Evolutionary conservation across 805 yeast species (phyloP).

Genomic region (Metschnikowia arizonensis): DNA sequence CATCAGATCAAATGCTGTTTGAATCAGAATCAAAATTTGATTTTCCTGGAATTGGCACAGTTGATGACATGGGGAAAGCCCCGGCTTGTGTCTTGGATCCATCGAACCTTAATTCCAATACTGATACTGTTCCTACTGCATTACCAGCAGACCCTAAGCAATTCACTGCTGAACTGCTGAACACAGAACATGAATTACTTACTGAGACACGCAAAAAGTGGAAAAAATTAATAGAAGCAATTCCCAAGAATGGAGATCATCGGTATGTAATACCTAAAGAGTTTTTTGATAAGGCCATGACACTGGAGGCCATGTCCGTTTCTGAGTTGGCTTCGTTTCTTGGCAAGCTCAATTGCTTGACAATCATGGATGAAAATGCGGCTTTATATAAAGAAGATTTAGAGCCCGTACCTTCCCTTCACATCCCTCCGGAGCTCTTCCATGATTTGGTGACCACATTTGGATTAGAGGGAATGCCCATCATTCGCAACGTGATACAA

Average conservation of each 20-base stretch:
- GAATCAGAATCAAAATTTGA: background rate
- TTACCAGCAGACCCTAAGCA: background rate
- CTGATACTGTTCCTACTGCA: background rate
- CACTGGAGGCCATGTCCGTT: conserved; percentile 17
- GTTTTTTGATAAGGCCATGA: conserved; percentile 42
- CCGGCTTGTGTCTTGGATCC: background rate
- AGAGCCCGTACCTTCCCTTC: conserved; percentile 20
- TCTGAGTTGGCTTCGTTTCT: conserved; percentile 28
- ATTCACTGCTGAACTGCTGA: background rate
- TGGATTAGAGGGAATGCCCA: conserved; percentile 42
- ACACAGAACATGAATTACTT: background rate
- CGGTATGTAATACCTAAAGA: conserved; percentile 46
- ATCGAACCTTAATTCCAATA: background rate
- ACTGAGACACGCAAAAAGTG: conserved; percentile 8
- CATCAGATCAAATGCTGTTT: background rate
- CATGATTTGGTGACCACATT: conserved; percentile 48
- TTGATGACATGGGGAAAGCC: background rate
- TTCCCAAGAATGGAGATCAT: conserved; percentile 41
- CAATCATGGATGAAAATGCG: conserved; percentile 45
- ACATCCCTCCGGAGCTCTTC: conserved; percentile 44
- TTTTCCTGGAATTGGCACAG: background rate
- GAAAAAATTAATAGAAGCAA: conserved; percentile 7
- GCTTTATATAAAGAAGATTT: conserved; percentile 30
- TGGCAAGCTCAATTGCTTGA: conserved; percentile 46
- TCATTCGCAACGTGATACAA: conserved; percentile 27